phyloP scores from a whole-genome alignment of 768 basidiomycete genomes.

The Podaxis sp. region DNA sequence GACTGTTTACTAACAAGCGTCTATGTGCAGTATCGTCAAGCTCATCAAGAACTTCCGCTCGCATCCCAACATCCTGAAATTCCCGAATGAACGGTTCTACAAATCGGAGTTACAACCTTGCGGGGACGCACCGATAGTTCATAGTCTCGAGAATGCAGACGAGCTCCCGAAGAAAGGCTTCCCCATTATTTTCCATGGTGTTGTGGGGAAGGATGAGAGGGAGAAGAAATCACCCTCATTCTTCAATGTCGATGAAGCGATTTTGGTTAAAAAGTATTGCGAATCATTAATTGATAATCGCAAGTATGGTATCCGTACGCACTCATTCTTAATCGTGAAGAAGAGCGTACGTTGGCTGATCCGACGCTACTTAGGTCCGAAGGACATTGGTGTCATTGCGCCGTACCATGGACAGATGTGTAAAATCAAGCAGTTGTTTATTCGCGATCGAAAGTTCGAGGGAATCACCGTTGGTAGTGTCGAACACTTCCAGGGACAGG shows the following conservation, averaged over 20 bases:
- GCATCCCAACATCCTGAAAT: conserved; percentile 52
- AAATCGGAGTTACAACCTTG: conserved; percentile 46
- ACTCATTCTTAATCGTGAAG: not conserved
- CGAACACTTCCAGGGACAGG: conserved; percentile 72
- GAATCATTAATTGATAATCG: conserved; percentile 33
- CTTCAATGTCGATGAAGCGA: conserved; percentile 60
- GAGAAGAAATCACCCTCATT: conserved; percentile 61
- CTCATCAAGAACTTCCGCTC: conserved; percentile 60
- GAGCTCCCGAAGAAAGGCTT: conserved; percentile 43
- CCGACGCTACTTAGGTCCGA: conserved; percentile 22
- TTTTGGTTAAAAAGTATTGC: conserved; percentile 50
- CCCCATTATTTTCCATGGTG: conserved; percentile 58
- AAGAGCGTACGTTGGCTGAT: not conserved
- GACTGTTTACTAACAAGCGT: not conserved
- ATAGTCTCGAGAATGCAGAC: conserved; percentile 36
- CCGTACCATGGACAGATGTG: conserved; percentile 64
- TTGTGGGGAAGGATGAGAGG: conserved; percentile 54
- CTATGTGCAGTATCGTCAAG: conserved; percentile 47
- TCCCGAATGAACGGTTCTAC: conserved; percentile 60
- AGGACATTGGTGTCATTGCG: conserved; percentile 66
- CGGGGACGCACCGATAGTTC: conserved; percentile 39
- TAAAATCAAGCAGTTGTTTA: conserved; percentile 46
- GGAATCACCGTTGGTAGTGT: conserved; percentile 64
- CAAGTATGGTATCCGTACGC: conserved; percentile 41
- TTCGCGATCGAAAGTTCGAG: conserved; percentile 28